Percentiles rank a stretch among this genome's conserved stretches.
These are phyloP conservation scores for Trichoderma virens DNA, from an alignment of 495 filamentous ascomycete species.

Conservation along the genomic window DNA sequence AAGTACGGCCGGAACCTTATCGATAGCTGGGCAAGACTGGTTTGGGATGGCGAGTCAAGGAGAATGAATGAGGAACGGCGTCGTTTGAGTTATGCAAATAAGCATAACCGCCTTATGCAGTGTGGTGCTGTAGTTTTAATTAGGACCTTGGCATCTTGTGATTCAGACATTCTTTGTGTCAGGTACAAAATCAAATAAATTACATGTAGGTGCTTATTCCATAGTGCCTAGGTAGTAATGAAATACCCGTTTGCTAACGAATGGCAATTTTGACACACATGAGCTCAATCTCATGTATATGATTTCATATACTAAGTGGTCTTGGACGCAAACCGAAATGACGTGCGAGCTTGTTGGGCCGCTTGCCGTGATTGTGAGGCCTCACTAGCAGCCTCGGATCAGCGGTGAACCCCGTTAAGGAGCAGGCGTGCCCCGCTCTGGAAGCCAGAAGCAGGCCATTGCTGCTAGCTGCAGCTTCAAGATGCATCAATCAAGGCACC, in stretches of 20 bases:
- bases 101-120: not conserved
- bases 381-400: not conserved
- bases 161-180: too few species aligned
- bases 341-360: not conserved
- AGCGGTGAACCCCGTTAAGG: conserved; percentile 7
- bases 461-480: not conserved
- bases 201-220: too few species aligned
- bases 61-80: too few species aligned
- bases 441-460: not conserved
- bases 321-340: not conserved
- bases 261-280: too few species aligned
- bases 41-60: too few species aligned
- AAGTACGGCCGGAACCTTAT: not conserved
- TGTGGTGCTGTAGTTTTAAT: too few species aligned
- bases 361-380: not conserved
- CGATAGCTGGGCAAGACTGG: not conserved
- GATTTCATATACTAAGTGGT: too few species aligned
- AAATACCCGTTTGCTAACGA: too few species aligned
- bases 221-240: too few species aligned
- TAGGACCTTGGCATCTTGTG: too few species aligned
- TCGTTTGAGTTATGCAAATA: not conserved
- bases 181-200: too few species aligned
- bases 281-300: too few species aligned
- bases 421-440: not conserved
- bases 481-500: not conserved